phyloP scores from a whole-genome alignment of 768 basidiomycete species.

The Rhodotorula toruloides region DNA sequence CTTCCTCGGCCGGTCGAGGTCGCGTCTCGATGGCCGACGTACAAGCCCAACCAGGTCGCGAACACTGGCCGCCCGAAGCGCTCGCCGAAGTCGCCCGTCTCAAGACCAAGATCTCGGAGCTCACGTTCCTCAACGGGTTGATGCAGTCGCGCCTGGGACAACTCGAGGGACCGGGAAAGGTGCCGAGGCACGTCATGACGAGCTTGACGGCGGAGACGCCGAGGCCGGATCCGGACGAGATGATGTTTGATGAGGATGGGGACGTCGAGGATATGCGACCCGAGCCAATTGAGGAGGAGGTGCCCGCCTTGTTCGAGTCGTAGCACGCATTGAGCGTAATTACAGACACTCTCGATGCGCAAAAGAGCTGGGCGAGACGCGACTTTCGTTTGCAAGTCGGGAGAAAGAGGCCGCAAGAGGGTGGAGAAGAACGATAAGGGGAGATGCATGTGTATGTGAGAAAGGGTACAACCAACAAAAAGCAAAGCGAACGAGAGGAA shows the following conservation, averaged over 20 bases:
- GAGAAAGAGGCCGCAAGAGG: not conserved
- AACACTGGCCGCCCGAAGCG: constrained; percentile 26
- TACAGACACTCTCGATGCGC: not conserved
- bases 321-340: no score
- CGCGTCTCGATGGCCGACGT: not conserved
- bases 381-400: not conserved
- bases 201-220: constrained; percentile 34
- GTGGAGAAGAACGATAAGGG: constrained; percentile 9
- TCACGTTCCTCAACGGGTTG: constrained; percentile 40
- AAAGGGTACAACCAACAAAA: no score
- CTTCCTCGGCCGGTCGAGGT: not conserved
- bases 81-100: constrained; percentile 31
- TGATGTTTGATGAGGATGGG: constrained; percentile 17
- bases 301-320: constrained; percentile 6
- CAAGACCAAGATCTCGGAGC: constrained; percentile 36
- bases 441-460: no score
- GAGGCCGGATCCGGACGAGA: constrained; percentile 25
- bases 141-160: constrained; percentile 36
- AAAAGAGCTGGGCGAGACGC: not conserved
- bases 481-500: not conserved
- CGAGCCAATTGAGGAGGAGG: constrained; percentile 17
- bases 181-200: constrained; percentile 25
- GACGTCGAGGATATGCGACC: constrained; percentile 8
- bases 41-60: not conserved
- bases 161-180: constrained; percentile 30